Base-by-base conservation (phyloP, 2,329 filamentous ascomycete species). In the Aureobasidium sp. region DNA sequence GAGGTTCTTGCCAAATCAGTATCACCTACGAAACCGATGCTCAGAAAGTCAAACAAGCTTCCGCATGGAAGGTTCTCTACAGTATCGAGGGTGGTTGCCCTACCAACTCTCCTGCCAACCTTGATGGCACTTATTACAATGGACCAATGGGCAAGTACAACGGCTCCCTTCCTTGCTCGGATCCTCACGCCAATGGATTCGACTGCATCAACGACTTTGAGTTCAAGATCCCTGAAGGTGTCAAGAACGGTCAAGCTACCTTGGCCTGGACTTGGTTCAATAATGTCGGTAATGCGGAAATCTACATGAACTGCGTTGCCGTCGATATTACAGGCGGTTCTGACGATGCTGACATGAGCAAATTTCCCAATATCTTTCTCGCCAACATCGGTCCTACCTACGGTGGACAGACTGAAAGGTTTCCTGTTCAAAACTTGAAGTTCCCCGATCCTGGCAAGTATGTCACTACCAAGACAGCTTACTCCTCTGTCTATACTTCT, bases 261-360 rank as follows among this genome's bases (percentile, higher is more conserved):
- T 84, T 98, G 8, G 93, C 93, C 0, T 98, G 95, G 94, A 94
- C 94, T 0, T 98, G 96, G 96, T 89, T 97, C 80, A 98, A 98
- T 79, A 92, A 91, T 67, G 75, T 97, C 13, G 96, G 96, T 3
- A 97, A 97, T 82, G 91, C 95, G 1, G 96, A 98, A 77, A 94
- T 97, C 86, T 98, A 98, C 85, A 97, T 97, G 94, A 97, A 97
- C 86, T 99, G 95, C 72, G 93, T 92, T 0, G 89, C 93, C 0
- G 78, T 97, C 55, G 86, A 84, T 0, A 84, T 98, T 29, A 88
- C 87, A 0, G 81, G 78, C 4, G 80, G 81, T 27, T 76, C 78
- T 62, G 87, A 88, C 50, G 72, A 88, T 16, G 11, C 13, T 27
- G 47, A 31, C 3, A 61, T 67, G 87, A 76, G 87, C 45, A 77